A percentile compares a stretch with the other conserved stretches of the same genome.
These are phyloP conservation scores for Cystofilobasidium ferigula DNA, from an alignment of 768 basidiomycete species.

Conservation along the genomic window DNA sequence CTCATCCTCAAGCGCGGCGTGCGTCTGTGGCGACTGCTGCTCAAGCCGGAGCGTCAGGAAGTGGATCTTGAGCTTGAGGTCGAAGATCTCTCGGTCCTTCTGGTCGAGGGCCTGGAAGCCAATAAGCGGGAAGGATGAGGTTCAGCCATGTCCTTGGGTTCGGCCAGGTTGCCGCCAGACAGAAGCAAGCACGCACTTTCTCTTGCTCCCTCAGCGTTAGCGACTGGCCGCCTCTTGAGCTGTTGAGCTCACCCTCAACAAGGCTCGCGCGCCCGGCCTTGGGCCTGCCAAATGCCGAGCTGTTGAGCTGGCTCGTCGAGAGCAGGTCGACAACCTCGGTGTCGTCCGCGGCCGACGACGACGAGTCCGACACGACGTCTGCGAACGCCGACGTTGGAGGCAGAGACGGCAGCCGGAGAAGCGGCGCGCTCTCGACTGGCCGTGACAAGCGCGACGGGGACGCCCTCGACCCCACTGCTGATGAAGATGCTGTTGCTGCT, in stretches of 20 bases:
- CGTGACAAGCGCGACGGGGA: too few relatives aligned
- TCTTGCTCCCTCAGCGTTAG: slow-evolving; percentile 91
- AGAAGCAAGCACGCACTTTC: slow-evolving; percentile 49
- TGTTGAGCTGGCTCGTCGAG: not conserved
- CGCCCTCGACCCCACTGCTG: not conserved
- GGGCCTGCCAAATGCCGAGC: not conserved
- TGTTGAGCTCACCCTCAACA: slow-evolving; percentile 6
- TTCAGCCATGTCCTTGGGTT: not conserved
- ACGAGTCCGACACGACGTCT: slow-evolving; percentile 12
- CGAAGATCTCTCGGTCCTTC: slow-evolving; percentile 94
- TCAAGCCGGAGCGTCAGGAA: slow-evolving; percentile 88
- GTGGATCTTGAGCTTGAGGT: slow-evolving; percentile 87
- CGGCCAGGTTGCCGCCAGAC: not conserved
- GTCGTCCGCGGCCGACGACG: too few relatives aligned
- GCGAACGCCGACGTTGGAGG: too few relatives aligned
- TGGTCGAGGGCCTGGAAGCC: slow-evolving; percentile 71
- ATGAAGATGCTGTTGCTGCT: not conserved
- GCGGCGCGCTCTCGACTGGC: too few relatives aligned
- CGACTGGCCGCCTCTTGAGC: slow-evolving; percentile 23
- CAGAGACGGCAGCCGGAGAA: too few relatives aligned
- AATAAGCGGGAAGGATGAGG: not conserved
- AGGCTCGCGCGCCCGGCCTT: slow-evolving; percentile 8
- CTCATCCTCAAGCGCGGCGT: slow-evolving; percentile 80
- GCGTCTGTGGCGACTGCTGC: slow-evolving; percentile 79
- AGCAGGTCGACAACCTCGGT: too few relatives aligned